Evolutionary conservation across 2,329 filamentous ascomycete genomes (phyloP), one percentile per base, ranked within the genome.

Genomic region (Trichoderma oligosporum): DNA sequence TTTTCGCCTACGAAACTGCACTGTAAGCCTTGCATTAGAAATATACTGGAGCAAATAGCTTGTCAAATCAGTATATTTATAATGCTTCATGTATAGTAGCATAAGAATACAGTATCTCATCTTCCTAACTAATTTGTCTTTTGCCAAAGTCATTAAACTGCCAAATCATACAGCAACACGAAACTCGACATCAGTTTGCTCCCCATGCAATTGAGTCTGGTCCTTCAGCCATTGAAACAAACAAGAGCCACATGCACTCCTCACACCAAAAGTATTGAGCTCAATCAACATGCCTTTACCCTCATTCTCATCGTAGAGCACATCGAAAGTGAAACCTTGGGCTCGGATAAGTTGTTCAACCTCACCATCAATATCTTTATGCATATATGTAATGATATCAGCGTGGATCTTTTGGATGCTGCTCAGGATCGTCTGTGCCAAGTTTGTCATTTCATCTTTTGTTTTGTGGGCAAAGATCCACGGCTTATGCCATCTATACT

Each of bases 191-290:
- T 63, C 61, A 4, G 63, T 60, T 7, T 62, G 52, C 25, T 68
- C 53, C 2, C 73, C 71, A 60, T 77, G 75, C 36, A 78, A 57
- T 5, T 69, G 48, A 4, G 64, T 62, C 3, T 65, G 64, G 62
- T 78, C 73, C 7, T 61, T 65, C 0, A 75, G 61, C 76, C 75
- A 79, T 12, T 78, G 71, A 59, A 77, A 80, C 24, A 79, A 62
- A 61, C 74, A 78, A 24, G 71, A 73, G 7, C 77, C 75, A 64
- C 75, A 78, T 3, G 69, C 71, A 20, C 73, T 75, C 60, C 72
- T 67, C 2, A 69, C 71, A 0, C 76, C 76, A 62, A 78, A 79
- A 1, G 69, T 70, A 55, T 78, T 78, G 33, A 78, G 63, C 62
- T 79, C 74, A 12, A 79, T 68, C n/a, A 78, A n/a, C 14, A 35